Percentiles rank a stretch among this genome's conserved stretches.
Evolutionary conservation across 257 asterid species (phyloP).

Genomic region (Plantago ovata): DNA sequence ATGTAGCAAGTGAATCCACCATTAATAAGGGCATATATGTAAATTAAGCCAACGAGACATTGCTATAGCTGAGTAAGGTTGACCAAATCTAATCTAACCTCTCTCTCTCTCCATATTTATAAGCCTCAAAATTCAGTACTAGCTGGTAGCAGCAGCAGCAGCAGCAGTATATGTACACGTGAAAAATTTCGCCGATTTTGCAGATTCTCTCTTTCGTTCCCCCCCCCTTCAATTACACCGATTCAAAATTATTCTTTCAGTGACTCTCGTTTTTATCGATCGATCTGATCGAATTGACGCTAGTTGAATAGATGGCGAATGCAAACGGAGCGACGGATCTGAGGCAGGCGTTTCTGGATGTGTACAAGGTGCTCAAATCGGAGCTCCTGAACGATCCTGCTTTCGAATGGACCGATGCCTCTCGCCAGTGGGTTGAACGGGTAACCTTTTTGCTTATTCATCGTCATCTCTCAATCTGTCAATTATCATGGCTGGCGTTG

Average conservation of each 20-base stretch:
- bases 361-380: constrained; percentile 50
- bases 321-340: constrained; percentile 27
- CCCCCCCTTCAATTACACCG: neutral
- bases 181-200: neutral
- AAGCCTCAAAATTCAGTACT: neutral
- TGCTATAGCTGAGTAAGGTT: neutral
- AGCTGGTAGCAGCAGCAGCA: too few species aligned
- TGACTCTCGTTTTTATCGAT: neutral
- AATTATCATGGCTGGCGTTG: too few species aligned
- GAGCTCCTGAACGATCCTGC: constrained; percentile 53
- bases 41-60: too few species aligned
- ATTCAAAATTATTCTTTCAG: neutral
- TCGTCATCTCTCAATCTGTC: neutral
- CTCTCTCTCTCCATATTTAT: neutral
- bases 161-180: neutral
- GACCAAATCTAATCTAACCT: neutral
- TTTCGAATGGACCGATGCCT: constrained; percentile 55
- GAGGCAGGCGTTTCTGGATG: constrained; percentile 35
- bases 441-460: constrained; percentile 18
- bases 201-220: neutral
- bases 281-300: neutral
- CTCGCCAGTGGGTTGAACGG: constrained; percentile 69
- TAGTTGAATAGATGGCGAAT: constrained; percentile 19
- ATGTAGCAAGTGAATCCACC: too few species aligned
- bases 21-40: too few species aligned